phyloP scores from a whole-genome alignment of 495 filamentous ascomycete species.

The Lepraria neglecta region DNA sequence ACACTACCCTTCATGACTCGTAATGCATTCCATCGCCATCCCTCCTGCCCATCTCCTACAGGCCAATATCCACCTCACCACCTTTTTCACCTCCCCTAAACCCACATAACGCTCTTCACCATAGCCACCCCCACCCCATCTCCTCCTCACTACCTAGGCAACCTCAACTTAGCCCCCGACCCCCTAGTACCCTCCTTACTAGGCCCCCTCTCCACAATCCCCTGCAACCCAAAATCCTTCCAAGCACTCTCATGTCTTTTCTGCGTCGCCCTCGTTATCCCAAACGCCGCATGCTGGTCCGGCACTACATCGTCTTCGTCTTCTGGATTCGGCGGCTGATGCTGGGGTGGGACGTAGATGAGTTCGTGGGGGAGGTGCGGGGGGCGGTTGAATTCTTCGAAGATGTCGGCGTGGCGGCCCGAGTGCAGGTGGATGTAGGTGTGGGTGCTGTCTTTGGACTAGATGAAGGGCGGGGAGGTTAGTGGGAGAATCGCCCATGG shows the following conservation, averaged over 20 bases:
- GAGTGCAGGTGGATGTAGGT: slow-evolving; percentile 84
- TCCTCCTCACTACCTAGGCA: slow-evolving; percentile 40
- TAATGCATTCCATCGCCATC: background rate
- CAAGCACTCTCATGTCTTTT: slow-evolving; percentile 59
- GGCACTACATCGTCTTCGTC: slow-evolving; percentile 98
- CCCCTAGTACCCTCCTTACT: slow-evolving; percentile 54
- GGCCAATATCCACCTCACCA: background rate
- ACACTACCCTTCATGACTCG: background rate
- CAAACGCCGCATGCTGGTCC: slow-evolving; percentile 95
- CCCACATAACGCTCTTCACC: background rate
- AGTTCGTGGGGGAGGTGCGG: slow-evolving; percentile 54
- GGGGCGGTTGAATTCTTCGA: slow-evolving; percentile 52
- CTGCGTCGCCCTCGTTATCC: slow-evolving; percentile 81
- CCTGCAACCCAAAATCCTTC: slow-evolving; percentile 75
- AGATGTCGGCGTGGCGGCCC: slow-evolving; percentile 76
- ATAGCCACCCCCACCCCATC: slow-evolving; percentile 10
- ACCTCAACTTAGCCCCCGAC: slow-evolving; percentile 25
- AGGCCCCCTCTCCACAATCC: slow-evolving; percentile 29
- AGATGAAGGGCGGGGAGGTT: background rate
- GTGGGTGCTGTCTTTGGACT: slow-evolving; percentile 86
- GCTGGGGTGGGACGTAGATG: slow-evolving; percentile 81
- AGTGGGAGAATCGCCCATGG: background rate
- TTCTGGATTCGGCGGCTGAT: slow-evolving; percentile 91
- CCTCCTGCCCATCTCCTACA: background rate
- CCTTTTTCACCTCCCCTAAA: background rate